Evolutionary conservation across 176 grass and related monocot species (phyloP).

Genomic region (Chrysopogon serrulatus): DNA sequence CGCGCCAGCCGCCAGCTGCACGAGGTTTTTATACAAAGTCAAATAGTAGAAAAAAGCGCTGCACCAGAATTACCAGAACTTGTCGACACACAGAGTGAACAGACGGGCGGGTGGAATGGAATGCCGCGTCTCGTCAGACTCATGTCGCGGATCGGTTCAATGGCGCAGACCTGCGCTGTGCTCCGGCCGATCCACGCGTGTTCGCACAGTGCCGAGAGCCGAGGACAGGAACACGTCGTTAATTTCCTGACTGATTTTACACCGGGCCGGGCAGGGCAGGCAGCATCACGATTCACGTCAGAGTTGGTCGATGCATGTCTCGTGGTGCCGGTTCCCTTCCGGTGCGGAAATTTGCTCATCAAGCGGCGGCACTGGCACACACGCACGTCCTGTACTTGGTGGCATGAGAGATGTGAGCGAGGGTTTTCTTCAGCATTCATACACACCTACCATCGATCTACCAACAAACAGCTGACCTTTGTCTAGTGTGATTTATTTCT

Average conservation of each 20-base stretch:
- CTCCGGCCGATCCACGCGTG: no score
- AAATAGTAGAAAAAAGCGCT: not conserved
- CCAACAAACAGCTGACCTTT: not conserved
- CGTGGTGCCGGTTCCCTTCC: not conserved
- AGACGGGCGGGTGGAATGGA: no score
- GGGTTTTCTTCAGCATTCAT: not conserved
- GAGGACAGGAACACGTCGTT: not conserved
- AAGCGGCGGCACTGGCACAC: not conserved
- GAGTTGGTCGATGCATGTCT: not conserved
- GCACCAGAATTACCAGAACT: not conserved
- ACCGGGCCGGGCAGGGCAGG: not conserved
- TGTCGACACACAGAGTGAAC: no score
- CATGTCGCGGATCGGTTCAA: no score
- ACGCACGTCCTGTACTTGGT: not conserved
- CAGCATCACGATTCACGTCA: no score
- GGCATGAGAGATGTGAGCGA: not conserved
- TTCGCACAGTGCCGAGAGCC: slow-evolving; percentile 8
- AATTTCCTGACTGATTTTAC: not conserved
- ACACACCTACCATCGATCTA: no score
- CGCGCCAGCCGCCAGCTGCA: no score
- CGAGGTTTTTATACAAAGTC: no score
- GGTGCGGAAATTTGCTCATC: not conserved
- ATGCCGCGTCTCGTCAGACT: no score
- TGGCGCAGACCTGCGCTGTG: not conserved
- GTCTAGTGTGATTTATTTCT: not conserved